These are phyloP conservation scores for Pestalotiopsis sp. DNA, from an alignment of 2,329 filamentous ascomycete species.

Conservation along the genomic window DNA sequence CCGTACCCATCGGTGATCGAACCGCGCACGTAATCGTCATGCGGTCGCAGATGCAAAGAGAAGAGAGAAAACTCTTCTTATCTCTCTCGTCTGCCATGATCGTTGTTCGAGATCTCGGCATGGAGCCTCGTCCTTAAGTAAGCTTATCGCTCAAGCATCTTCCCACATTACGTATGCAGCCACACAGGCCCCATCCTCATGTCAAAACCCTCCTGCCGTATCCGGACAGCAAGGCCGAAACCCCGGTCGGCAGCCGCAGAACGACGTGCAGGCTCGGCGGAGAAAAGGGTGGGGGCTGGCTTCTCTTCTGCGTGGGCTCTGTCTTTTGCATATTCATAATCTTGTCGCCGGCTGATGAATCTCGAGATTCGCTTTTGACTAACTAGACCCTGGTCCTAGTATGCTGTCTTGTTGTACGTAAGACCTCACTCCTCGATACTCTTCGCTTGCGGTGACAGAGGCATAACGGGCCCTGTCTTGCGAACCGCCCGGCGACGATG, in stretches of 20 bases:
- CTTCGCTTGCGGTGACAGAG: neutral
- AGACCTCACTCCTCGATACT: neutral
- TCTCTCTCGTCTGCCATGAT: neutral
- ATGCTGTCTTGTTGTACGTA: neutral
- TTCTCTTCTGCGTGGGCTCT: neutral
- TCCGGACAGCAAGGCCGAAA: neutral
- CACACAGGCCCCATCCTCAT: neutral
- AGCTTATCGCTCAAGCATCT: neutral
- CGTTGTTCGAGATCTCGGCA: neutral
- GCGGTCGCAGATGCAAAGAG: too few species aligned
- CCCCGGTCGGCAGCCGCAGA: neutral
- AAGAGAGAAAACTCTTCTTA: neutral
- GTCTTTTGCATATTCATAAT: neutral
- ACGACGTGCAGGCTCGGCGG: neutral
- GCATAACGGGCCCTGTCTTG: neutral
- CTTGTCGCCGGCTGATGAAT: neutral
- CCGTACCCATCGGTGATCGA: neutral
- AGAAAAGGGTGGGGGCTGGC: neutral
- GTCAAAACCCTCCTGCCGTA: neutral
- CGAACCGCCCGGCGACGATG: neutral
- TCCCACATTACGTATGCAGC: neutral
- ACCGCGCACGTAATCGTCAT: too few species aligned
- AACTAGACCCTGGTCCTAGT: neutral
- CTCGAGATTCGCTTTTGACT: neutral
- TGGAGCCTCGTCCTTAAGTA: neutral